Evolutionary conservation across 495 filamentous ascomycete species (phyloP), one percentile per base, ranked within the genome.

Genomic region (Niebla homalea): DNA sequence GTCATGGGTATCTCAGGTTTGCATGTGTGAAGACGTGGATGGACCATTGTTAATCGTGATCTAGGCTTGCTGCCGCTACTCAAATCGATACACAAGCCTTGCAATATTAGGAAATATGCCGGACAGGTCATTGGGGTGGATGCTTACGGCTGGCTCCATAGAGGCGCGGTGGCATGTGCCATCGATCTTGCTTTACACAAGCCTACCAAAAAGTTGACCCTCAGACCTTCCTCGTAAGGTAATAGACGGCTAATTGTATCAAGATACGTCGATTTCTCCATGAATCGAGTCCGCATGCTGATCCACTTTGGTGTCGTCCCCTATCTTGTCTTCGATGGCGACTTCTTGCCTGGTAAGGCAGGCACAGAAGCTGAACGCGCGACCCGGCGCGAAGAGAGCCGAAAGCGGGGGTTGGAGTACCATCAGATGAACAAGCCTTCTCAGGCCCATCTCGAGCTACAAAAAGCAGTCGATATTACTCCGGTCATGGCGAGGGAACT

Each of bases 111-210:
- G 62, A 85, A 89, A 58, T 97, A 85, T 63, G 74, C 76, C 12
- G 90, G 89, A 26, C 83, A 90, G 64, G 94, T 86, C 3, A 76
- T 99, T 38, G 93, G 85, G 3, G 79, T 99, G 15, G 93, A 99
- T 65, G 89, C 84, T 50, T 99, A 99, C 72, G 92, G 89, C 61
- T 99, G 93, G 93, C 80, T 99, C 32, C 93, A 99, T 63, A 84
- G 93, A 54, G 93, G 90, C 26, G 86, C 89, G 21, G 79, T 93
- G 45, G 74, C 89, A 21, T 99, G 92, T 63, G 85, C 90, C 49
- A 80, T 94, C 54, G 93, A 97, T 52, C 73, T 99, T 42, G 93
- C 89, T 25, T 72, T 87, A 57, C 85, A 82, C 57, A 88, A 84
- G 63, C 88, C 87, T 18, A 96, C 88, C 5, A 79, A 76, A 46